Conservation (phyloP, 768 basidiomycete species). For the Termitomyces sp. region DNA sequence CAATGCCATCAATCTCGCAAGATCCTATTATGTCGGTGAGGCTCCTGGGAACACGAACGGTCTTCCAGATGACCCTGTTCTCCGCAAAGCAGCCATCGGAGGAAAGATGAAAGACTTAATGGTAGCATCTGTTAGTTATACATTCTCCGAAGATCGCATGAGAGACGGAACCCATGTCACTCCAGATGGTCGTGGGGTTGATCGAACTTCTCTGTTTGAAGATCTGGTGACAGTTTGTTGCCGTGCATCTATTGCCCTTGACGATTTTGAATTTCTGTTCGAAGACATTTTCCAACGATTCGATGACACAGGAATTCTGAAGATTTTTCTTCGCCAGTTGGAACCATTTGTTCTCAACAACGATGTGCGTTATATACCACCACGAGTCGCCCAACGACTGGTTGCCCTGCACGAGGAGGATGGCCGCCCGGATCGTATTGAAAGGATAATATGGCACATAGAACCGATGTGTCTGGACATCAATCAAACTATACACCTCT, state of each 20-base stretch:
- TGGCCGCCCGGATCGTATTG: constrained; percentile 67
- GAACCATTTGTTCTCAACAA: constrained; percentile 79
- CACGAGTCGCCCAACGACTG: constrained; percentile 82
- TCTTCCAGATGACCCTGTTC: constrained; percentile 63
- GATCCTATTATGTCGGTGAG: constrained; percentile 74
- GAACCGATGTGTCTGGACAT: constrained; percentile 88
- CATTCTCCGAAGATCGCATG: constrained; percentile 95
- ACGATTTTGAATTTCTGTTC: constrained; percentile 83
- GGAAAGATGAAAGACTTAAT: constrained; percentile 78
- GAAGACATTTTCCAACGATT: constrained; percentile 92
- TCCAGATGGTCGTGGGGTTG: constrained; percentile 85
- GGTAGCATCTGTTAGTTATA: constrained; percentile 81
- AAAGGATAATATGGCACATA: constrained; percentile 94
- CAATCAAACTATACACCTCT: constrained; percentile 86
- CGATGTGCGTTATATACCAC: constrained; percentile 71
- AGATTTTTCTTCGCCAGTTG: constrained; percentile 78
- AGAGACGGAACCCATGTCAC: constrained; percentile 81
- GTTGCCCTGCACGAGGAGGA: constrained; percentile 73
- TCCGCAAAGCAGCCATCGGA: constrained; percentile 62
- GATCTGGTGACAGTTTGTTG: constrained; percentile 74
- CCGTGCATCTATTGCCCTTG: constrained; percentile 74
- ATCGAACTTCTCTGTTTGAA: constrained; percentile 87
- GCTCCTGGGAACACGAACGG: constrained; percentile 85
- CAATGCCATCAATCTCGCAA: constrained; percentile 80
- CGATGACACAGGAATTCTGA: constrained; percentile 74